Percentiles rank a stretch among this genome's conserved stretches.
Evolutionary conservation across 2,329 filamentous ascomycete species (phyloP).

Genomic region (Diaporthe sp.): DNA sequence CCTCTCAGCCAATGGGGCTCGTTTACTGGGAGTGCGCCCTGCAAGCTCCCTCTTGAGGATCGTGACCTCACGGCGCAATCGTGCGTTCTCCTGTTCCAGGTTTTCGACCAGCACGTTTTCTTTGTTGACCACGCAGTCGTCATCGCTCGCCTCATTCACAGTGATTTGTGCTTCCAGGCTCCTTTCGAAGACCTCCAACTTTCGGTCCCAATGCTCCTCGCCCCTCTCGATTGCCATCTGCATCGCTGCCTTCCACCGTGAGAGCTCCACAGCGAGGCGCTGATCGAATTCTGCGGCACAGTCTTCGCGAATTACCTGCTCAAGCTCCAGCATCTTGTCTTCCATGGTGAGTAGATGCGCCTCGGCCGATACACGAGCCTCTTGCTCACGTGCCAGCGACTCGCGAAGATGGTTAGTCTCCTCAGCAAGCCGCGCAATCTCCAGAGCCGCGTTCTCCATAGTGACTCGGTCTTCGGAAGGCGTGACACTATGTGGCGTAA

Average conservation of each 20-base stretch:
- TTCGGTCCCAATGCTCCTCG: conserved; percentile 89
- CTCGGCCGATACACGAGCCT: conserved; percentile 79
- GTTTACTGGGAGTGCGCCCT: conserved; percentile 74
- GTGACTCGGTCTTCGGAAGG: conserved; percentile 73
- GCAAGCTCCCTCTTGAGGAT: conserved; percentile 76
- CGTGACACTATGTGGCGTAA: conserved; percentile 55
- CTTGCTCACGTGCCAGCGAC: conserved; percentile 79
- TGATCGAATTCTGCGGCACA: conserved; percentile 89
- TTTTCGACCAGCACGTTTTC: conserved; percentile 75
- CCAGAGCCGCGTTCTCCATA: conserved; percentile 84
- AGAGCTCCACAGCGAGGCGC: conserved; percentile 80
- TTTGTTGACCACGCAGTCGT: conserved; percentile 64
- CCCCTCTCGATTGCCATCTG: conserved; percentile 84
- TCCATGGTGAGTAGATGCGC: conserved; percentile 79
- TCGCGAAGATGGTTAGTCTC: conserved; percentile 82
- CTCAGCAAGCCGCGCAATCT: conserved; percentile 83
- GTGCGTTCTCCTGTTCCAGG: conserved; percentile 79
- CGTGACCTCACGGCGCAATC: conserved; percentile 74
- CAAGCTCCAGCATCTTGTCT: conserved; percentile 75
- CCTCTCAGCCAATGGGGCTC: conserved; percentile 68
- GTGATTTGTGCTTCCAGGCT: conserved; percentile 61
- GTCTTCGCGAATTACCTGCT: conserved; percentile 89
- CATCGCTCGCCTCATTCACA: conserved; percentile 62
- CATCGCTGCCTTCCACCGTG: conserved; percentile 84
- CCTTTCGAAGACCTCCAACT: conserved; percentile 74